Conservation (phyloP, 1,139 yeast genomes). For the Kodamaea fungicola region DNA sequence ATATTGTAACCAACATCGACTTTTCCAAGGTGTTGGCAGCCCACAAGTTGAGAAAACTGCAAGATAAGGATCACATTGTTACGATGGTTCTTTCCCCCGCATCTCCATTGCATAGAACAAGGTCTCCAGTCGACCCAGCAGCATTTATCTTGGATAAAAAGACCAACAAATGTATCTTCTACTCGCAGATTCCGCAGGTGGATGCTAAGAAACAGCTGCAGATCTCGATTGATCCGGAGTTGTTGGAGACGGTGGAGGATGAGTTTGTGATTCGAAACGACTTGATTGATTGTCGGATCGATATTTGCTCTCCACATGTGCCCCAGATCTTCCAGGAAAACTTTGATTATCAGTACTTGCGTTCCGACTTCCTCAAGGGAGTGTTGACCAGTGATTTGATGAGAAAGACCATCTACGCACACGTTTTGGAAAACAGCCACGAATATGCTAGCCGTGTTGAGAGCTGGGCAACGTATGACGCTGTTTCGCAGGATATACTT, state of each 20-base stretch:
- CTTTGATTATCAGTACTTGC: conserved; percentile 84
- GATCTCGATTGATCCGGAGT: conserved; percentile 79
- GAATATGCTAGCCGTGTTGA: conserved; percentile 91
- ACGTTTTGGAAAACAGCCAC: conserved; percentile 60
- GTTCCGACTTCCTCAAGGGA: conserved; percentile 88
- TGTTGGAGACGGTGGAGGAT: conserved; percentile 68
- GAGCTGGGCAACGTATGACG: conserved; percentile 88
- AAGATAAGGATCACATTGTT: conserved; percentile 85
- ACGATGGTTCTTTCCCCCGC: conserved; percentile 92
- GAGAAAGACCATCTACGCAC: conserved; percentile 88
- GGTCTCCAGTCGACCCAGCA: conserved; percentile 78
- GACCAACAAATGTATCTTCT: conserved; percentile 75
- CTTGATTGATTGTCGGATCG: conserved; percentile 92
- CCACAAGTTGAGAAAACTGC: conserved; percentile 66
- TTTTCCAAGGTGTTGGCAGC: conserved; percentile 67
- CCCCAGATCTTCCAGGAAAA: conserved; percentile 95
- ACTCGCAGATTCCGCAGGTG: conserved; percentile 70
- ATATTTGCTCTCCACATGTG: conserved; percentile 90
- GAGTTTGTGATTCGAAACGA: conserved; percentile 83
- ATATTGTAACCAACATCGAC: conserved; percentile 88
- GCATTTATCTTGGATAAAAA: conserved; percentile 74
- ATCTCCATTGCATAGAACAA: conserved; percentile 78
- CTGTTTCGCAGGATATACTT: conserved; percentile 84
- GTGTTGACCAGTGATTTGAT: conserved; percentile 86
- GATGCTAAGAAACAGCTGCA: conserved; percentile 45